Evolutionary conservation across 768 basidiomycete genomes (phyloP).

Genomic region (Russula dissimulans): DNA sequence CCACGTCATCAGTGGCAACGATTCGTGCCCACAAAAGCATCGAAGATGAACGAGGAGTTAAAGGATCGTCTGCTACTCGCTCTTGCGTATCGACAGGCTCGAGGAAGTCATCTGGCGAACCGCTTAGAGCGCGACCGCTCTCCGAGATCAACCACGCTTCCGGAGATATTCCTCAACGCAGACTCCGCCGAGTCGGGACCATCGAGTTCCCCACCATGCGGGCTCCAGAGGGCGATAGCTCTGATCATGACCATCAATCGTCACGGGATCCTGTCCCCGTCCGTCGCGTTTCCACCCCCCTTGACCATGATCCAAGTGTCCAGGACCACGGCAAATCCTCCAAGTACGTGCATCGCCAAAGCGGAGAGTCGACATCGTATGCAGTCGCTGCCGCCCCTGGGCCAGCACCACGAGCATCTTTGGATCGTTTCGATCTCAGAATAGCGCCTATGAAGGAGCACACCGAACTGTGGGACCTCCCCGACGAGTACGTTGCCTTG

Average conservation of each 20-base stretch:
- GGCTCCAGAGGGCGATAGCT: neutral
- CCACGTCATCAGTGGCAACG: conserved; percentile 19
- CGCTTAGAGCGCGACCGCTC: conserved; percentile 10
- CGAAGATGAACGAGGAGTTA: neutral
- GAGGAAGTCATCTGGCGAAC: conserved; percentile 1
- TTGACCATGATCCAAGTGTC: neutral
- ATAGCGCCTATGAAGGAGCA: conserved; percentile 13
- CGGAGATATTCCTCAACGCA: conserved; percentile 6
- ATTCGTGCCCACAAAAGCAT: conserved; percentile 10
- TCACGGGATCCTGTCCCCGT: conserved; percentile 5
- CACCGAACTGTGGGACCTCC: conserved; percentile 18
- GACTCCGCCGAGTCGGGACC: conserved; percentile 19
- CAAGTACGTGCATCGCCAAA: neutral
- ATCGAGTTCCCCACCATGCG: conserved; percentile 12
- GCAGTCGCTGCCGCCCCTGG: neutral
- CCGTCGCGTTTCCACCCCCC: neutral
- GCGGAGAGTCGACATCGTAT: conserved; percentile 2
- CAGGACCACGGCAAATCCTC: neutral
- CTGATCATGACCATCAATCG: neutral
- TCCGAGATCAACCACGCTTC: conserved; percentile 13
- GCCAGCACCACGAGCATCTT: neutral
- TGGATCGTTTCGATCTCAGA: conserved; percentile 18
- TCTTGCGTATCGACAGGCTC: neutral
- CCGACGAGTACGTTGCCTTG: conserved; percentile 13
- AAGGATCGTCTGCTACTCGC: neutral